Conservation (phyloP, 2,329 filamentous ascomycete species). For the Biscogniauxia mediterranea region DNA sequence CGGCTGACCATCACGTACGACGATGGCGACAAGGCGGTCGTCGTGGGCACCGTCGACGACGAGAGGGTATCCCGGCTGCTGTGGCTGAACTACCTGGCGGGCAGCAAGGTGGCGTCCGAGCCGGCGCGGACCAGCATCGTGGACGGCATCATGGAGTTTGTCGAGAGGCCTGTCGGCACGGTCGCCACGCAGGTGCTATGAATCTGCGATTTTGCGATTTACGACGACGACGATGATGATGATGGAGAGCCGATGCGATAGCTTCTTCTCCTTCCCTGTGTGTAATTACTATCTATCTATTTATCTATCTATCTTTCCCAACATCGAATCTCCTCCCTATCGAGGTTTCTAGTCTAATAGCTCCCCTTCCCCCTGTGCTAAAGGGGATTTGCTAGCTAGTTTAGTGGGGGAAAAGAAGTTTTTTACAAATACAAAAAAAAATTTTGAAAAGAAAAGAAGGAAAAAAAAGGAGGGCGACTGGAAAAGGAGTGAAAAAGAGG, state of each 20-base stretch:
- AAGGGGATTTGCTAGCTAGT: no score
- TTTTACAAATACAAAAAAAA: no score
- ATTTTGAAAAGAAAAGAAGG: no score
- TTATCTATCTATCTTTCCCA: no score
- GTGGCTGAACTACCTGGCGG: conserved; percentile 88
- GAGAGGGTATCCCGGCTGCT: conserved; percentile 77
- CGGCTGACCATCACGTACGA: conserved; percentile 67
- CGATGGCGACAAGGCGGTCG: conserved; percentile 46
- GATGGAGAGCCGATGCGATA: background rate
- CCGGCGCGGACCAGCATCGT: conserved; percentile 77
- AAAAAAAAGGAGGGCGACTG: no score
- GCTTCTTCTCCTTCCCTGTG: no score
- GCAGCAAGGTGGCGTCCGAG: conserved; percentile 84
- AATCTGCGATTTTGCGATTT: conserved; percentile 5
- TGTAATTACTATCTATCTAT: no score
- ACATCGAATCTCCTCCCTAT: no score
- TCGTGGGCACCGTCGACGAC: conserved; percentile 71
- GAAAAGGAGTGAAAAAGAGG: no score
- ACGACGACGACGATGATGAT: background rate
- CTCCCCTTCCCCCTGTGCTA: no score
- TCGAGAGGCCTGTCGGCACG: conserved; percentile 83
- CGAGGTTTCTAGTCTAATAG: no score
- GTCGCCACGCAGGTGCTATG: conserved; percentile 73
- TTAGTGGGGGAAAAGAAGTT: no score
- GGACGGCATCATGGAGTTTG: conserved; percentile 83